phyloP scores from a whole-genome alignment of 73 alveolate species.

The Paramecium caudatum region DNA sequence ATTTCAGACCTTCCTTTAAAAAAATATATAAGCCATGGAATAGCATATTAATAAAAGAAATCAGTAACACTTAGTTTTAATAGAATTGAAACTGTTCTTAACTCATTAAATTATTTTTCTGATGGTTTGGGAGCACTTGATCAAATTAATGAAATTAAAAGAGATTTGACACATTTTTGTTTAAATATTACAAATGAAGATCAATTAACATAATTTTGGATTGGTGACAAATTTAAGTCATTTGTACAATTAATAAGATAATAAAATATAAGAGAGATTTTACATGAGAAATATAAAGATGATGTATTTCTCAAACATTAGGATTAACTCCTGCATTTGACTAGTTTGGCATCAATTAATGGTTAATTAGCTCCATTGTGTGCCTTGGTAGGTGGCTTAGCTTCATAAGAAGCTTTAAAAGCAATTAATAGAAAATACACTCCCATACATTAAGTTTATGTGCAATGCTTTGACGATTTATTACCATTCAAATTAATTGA shows the following conservation, averaged over 20 bases:
- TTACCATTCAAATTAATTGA: slow-evolving; percentile 11
- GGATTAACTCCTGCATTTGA: background rate
- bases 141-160: slow-evolving; percentile 72
- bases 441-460: slow-evolving; percentile 86
- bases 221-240: background rate
- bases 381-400: slow-evolving; percentile 95
- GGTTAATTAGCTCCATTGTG: slow-evolving; percentile 71
- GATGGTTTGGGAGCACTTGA: slow-evolving; percentile 73
- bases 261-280: background rate
- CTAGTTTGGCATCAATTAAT: background rate
- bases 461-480: background rate
- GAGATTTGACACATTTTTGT: slow-evolving; percentile 6
- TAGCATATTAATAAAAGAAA: slow-evolving; percentile 77
- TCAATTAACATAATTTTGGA: background rate
- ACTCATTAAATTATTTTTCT: background rate
- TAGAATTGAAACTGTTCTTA: slow-evolving; percentile 60
- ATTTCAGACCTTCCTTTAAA: slow-evolving; percentile 67
- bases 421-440: slow-evolving; percentile 92
- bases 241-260: background rate
- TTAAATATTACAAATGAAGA: background rate
- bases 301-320: slow-evolving; percentile 28
- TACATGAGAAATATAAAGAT: background rate
- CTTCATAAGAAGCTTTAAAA: slow-evolving; percentile 91
- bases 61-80: slow-evolving; percentile 65
- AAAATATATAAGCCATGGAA: slow-evolving; percentile 74